phyloP scores from a whole-genome alignment of 352 stramenopile genomes.

The Aphanomyces cochlioides region DNA sequence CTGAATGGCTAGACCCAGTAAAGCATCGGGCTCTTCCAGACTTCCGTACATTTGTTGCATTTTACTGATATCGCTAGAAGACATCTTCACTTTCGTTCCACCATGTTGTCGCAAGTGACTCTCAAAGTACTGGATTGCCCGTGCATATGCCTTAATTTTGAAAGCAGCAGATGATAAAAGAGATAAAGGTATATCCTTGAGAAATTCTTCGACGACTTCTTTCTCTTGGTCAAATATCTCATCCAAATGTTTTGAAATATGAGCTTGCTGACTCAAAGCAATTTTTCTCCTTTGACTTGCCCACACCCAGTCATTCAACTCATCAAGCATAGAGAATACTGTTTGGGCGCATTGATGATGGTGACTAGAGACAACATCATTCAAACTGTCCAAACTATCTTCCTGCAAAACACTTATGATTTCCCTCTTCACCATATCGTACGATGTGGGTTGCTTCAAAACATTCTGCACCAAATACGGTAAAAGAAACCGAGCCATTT shows the following conservation, averaged over 20 bases:
- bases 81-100: not conserved
- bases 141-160: constrained; percentile 62
- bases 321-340: constrained; percentile 82
- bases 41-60: constrained; percentile 75
- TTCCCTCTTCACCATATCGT: constrained; percentile 71
- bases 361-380: constrained; percentile 59
- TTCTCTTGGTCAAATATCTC: constrained; percentile 72
- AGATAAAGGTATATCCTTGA: constrained; percentile 65
- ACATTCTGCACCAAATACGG: constrained; percentile 86
- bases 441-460: constrained; percentile 54
- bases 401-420: constrained; percentile 77
- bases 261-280: constrained; percentile 41
- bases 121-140: constrained; percentile 76
- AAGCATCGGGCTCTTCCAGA: constrained; percentile 63
- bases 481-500: constrained; percentile 75
- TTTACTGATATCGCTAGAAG: constrained; percentile 50
- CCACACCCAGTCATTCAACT: constrained; percentile 87
- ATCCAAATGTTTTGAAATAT: constrained; percentile 29
- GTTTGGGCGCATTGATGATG: constrained; percentile 83
- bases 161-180: constrained; percentile 67
- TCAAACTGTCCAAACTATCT: constrained; percentile 54
- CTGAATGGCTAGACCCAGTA: constrained; percentile 57
- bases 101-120: constrained; percentile 59
- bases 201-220: constrained; percentile 68
- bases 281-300: constrained; percentile 75